Conservation (phyloP, 78 protist species). For the Reticulomyxa filosa region DNA sequence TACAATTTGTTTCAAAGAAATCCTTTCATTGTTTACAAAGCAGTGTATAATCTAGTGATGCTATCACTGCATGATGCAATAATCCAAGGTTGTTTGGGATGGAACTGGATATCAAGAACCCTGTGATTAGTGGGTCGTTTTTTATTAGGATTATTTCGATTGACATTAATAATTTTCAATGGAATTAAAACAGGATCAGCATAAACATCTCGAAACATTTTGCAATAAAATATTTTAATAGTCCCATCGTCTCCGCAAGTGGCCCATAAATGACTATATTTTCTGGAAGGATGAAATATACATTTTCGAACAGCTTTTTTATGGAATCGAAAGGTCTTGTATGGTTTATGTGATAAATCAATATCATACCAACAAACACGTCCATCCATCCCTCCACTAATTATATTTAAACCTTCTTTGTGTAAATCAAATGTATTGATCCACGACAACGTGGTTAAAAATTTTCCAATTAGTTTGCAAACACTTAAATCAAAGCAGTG, state of each 20-base stretch:
- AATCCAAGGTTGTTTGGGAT: conserved; percentile 90
- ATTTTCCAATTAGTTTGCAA: conserved; percentile 39
- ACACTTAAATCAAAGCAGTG: conserved; percentile 47
- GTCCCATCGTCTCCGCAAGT: conserved; percentile 65
- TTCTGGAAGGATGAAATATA: background rate
- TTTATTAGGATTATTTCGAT: conserved; percentile 36
- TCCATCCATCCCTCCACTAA: conserved; percentile 63
- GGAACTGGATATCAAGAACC: conserved; percentile 57
- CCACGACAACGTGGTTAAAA: conserved; percentile 25
- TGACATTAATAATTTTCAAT: conserved; percentile 58
- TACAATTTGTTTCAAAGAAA: too few species aligned
- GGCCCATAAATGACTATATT: conserved; percentile 78
- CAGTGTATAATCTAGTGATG: conserved; percentile 30
- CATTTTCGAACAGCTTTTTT: conserved; percentile 40
- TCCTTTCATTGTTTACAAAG: too few species aligned
- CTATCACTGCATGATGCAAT: conserved; percentile 70
- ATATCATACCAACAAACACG: conserved; percentile 82
- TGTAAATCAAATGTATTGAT: conserved; percentile 64
- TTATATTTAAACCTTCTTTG: conserved; percentile 66
- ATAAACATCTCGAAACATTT: conserved; percentile 35
- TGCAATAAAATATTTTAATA: conserved; percentile 48
- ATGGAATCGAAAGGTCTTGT: conserved; percentile 67
- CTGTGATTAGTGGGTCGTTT: conserved; percentile 16
- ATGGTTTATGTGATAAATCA: conserved; percentile 62
- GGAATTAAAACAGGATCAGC: conserved; percentile 86